phyloP scores from a whole-genome alignment of 176 grass and related monocot species.

The Eragrostis nindensis region DNA sequence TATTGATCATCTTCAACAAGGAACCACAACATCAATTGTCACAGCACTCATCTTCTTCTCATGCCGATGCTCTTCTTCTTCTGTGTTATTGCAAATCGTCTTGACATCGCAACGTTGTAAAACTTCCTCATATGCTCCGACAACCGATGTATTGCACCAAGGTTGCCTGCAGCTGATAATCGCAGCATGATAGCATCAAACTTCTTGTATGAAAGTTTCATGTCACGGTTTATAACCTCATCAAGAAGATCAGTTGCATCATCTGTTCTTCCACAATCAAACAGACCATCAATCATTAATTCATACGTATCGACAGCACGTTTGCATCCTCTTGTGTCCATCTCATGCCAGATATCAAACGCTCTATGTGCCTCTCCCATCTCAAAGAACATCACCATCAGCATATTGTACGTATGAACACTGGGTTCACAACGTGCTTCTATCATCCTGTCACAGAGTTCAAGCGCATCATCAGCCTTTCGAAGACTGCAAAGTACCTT shows the following conservation, averaged over 20 bases:
- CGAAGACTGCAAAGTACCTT: slow-evolving; percentile 83
- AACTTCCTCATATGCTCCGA: slow-evolving; percentile 95
- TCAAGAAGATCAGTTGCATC: slow-evolving; percentile 71
- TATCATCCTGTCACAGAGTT: slow-evolving; percentile 83
- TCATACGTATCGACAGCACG: slow-evolving; percentile 76
- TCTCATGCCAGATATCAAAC: slow-evolving; percentile 78
- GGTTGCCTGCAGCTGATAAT: slow-evolving; percentile 72
- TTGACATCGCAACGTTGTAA: slow-evolving; percentile 93
- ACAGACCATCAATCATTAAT: slow-evolving; percentile 84
- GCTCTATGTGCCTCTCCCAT: slow-evolving; percentile 72
- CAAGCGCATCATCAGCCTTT: slow-evolving; percentile 63
- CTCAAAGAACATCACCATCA: slow-evolving; percentile 91
- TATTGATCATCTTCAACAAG: background rate
- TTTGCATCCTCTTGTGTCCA: slow-evolving; percentile 69
- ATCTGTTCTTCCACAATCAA: slow-evolving; percentile 71
- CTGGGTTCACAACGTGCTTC: slow-evolving; percentile 76
- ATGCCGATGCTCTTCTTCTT: slow-evolving; percentile 89
- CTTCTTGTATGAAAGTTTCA: slow-evolving; percentile 77
- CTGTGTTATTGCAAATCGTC: slow-evolving; percentile 75
- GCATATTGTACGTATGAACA: slow-evolving; percentile 94
- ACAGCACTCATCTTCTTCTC: slow-evolving; percentile 54
- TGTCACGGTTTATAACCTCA: slow-evolving; percentile 69
- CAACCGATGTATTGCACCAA: slow-evolving; percentile 69
- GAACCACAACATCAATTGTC: background rate
- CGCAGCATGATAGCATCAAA: slow-evolving; percentile 79